A percentile compares a stretch with the other conserved stretches of the same genome.
Conservation (phyloP, 73 alveolate species). For the Durusdinium trenchii region DNA sequence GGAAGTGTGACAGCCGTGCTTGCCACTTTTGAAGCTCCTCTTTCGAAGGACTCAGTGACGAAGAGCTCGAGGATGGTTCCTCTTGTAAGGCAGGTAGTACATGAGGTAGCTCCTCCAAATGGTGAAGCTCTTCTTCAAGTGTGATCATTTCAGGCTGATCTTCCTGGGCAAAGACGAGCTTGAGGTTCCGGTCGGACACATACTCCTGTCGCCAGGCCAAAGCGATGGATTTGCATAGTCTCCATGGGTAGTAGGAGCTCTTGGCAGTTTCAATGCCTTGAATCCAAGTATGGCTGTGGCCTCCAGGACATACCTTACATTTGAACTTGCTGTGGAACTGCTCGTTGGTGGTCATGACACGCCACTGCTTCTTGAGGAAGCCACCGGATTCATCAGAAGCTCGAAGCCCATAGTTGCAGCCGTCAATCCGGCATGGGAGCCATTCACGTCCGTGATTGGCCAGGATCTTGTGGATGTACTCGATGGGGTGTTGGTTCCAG, state of each 20-base stretch:
- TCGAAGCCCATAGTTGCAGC: constrained; percentile 14
- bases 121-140: neutral
- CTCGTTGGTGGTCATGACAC: neutral
- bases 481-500: neutral
- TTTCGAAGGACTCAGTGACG: neutral
- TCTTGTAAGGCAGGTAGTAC: neutral
- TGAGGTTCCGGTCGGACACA: neutral
- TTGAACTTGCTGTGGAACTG: neutral
- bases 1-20: constrained; percentile 5
- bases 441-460: neutral
- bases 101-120: neutral
- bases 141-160: neutral
- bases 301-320: neutral
- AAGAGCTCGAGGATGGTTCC: neutral
- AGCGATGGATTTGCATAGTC: neutral
- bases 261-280: neutral
- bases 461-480: neutral
- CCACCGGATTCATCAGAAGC: neutral
- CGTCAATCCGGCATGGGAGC: constrained; percentile 44
- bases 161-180: neutral
- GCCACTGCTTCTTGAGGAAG: constrained; percentile 1
- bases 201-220: neutral
- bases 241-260: constrained; percentile 48
- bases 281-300: neutral
- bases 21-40: neutral